Evolutionary conservation across 305 asterid species (phyloP).

Genomic region (Fraxinus nigra): DNA sequence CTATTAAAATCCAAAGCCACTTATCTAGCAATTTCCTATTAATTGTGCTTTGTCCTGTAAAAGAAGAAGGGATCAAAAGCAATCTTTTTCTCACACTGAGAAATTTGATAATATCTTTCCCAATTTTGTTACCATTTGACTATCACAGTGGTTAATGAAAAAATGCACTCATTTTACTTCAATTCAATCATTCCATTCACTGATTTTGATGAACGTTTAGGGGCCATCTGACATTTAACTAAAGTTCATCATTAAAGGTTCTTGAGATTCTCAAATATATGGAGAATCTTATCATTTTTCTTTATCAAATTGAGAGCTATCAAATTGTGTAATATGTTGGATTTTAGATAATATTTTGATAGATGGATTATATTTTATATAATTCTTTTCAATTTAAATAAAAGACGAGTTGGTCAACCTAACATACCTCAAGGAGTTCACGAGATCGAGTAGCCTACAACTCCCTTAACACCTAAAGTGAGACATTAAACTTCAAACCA

Average conservation of each 20-base stretch:
- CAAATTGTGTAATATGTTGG: constrained; percentile 12
- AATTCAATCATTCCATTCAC: not conserved
- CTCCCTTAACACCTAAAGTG: not conserved
- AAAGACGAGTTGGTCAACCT: not conserved
- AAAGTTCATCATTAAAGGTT: constrained; percentile 44
- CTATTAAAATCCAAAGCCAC: too few species aligned
- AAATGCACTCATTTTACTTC: constrained; percentile 20
- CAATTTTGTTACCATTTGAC: constrained; percentile 49
- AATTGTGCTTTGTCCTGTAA: constrained; percentile 30
- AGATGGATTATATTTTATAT: not conserved
- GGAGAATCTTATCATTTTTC: constrained; percentile 29
- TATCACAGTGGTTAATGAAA: constrained; percentile 40
- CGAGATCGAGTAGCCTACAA: not conserved
- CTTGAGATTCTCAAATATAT: constrained; percentile 24
- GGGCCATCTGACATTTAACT: constrained; percentile 32
- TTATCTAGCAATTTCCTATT: constrained; percentile 16
- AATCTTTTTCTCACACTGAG: constrained; percentile 48
- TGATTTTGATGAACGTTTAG: constrained; percentile 30
- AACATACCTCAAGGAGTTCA: not conserved
- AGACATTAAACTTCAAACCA: not conserved
- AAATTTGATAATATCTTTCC: constrained; percentile 36
- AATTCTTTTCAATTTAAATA: not conserved
- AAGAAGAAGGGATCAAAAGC: constrained; percentile 40
- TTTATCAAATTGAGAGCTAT: constrained; percentile 45
- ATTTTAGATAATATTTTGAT: not conserved